Evolutionary conservation across 306 rosid species (phyloP).

Genomic region (Fagus crenata): DNA sequence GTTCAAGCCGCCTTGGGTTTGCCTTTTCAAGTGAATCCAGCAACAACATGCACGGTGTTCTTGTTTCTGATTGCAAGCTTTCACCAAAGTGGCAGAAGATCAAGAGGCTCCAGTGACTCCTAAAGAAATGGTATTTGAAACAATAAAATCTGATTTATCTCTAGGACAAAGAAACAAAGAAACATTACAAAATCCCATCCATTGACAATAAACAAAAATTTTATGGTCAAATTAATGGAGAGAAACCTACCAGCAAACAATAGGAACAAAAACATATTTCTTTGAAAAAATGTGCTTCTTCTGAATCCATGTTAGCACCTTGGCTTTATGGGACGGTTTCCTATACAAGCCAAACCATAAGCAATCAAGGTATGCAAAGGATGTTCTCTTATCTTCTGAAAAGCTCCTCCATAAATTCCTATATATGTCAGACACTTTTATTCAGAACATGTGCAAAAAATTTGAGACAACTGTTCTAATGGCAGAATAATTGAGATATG

Average conservation of each 20-base stretch:
- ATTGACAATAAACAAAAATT: conserved; percentile 5
- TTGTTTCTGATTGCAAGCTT: conserved; percentile 41
- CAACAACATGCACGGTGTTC: conserved; percentile 67
- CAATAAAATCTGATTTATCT: conserved; percentile 5
- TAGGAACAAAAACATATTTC: conserved; percentile 80
- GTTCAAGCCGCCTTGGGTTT: conserved; percentile 66
- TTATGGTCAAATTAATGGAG: conserved; percentile 1
- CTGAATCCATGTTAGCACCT: conserved; percentile 74
- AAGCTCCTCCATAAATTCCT: conserved; percentile 68
- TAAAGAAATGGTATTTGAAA: conserved; percentile 33
- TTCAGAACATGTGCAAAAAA: conserved; percentile 24
- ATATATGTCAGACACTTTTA: conserved; percentile 25
- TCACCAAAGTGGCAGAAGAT: conserved; percentile 76
- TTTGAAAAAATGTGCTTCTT: conserved; percentile 60
- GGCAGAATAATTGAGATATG: conserved; percentile 11
- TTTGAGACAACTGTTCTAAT: conserved; percentile 5
- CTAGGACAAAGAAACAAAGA: not conserved
- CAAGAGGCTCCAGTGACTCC: conserved; percentile 82
- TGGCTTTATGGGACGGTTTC: conserved; percentile 34
- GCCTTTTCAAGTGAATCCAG: conserved; percentile 71
- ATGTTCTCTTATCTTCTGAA: conserved; percentile 54
- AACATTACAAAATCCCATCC: not conserved
- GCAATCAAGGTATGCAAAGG: conserved; percentile 59
- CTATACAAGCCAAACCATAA: conserved; percentile 66
- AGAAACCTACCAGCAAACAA: conserved; percentile 68